phyloP scores from a whole-genome alignment of 352 stramenopile species.

The Poterioochromonas sp. region DNA sequence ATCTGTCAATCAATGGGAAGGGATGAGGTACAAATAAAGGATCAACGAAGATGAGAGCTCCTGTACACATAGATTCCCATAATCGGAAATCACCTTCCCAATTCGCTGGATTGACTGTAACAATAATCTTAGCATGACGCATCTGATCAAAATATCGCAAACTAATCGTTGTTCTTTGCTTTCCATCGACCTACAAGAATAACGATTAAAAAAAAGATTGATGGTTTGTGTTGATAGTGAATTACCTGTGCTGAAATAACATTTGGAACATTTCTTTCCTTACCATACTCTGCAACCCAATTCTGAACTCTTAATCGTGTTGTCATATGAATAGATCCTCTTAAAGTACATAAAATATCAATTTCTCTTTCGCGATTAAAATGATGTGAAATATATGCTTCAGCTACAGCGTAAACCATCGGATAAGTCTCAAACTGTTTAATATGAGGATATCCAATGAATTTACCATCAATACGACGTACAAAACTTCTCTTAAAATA shows the following conservation, averaged over 20 bases:
- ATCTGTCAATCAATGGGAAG: conserved; percentile 12
- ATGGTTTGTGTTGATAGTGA: not conserved
- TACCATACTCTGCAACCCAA: conserved; percentile 26
- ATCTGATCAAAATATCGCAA: conserved; percentile 31
- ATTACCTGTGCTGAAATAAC: conserved; percentile 19
- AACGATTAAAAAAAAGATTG: not conserved
- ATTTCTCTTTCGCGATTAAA: conserved; percentile 33
- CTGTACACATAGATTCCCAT: conserved; percentile 35
- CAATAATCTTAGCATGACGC: conserved; percentile 33
- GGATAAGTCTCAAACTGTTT: conserved; percentile 16
- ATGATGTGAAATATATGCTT: conserved; percentile 1
- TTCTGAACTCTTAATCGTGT: conserved; percentile 31
- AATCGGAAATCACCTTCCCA: conserved; percentile 41
- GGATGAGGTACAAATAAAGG: conserved; percentile 30
- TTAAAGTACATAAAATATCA: conserved; percentile 37
- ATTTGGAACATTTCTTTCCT: not conserved
- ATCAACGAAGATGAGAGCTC: conserved; percentile 35
- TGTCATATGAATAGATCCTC: conserved; percentile 25
- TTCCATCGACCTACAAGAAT: conserved; percentile 1
- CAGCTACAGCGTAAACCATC: conserved; percentile 25
- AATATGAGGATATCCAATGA: conserved; percentile 24
- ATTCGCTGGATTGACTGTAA: conserved; percentile 36
- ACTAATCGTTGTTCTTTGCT: conserved; percentile 12
- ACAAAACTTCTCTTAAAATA: conserved; percentile 38
- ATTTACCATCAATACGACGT: conserved; percentile 28